Percentiles rank a stretch among this genome's conserved stretches.
Conservation (phyloP, 768 basidiomycete species). For the Termitomyces sp. region DNA sequence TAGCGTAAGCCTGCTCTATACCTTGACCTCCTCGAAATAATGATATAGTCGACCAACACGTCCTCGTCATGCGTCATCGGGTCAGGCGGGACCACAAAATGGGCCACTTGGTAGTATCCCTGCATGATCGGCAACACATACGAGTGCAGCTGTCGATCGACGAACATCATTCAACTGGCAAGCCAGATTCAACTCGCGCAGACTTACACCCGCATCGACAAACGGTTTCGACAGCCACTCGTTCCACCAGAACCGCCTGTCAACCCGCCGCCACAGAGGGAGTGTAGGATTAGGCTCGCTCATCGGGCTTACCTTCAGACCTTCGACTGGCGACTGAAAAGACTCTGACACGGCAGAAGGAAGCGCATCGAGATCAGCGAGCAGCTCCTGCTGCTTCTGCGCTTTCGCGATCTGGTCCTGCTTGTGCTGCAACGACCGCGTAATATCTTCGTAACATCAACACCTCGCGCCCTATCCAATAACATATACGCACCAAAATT, state of each 20-base stretch:
- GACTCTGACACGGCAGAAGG: slow-evolving; percentile 22
- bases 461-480: background rate
- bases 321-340: slow-evolving; percentile 8
- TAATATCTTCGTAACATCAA: no score
- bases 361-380: slow-evolving; percentile 56
- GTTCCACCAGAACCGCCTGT: slow-evolving; percentile 96
- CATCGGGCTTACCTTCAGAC: slow-evolving; percentile 42
- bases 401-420: slow-evolving; percentile 57
- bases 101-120: slow-evolving; percentile 79
- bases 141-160: slow-evolving; percentile 54
- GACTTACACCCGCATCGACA: slow-evolving; percentile 76
- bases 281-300: slow-evolving; percentile 72
- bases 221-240: slow-evolving; percentile 82
- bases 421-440: slow-evolving; percentile 79
- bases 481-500: slow-evolving; percentile 57
- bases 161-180: background rate
- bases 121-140: slow-evolving; percentile 92
- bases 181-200: background rate
- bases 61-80: slow-evolving; percentile 37
- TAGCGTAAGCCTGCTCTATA: slow-evolving; percentile 92
- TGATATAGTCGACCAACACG: slow-evolving; percentile 63
- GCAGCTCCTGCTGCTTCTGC: slow-evolving; percentile 52
- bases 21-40: slow-evolving; percentile 82
- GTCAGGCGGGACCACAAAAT: slow-evolving; percentile 57
- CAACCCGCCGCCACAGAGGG: slow-evolving; percentile 89